phyloP scores from a whole-genome alignment of 345 rosid genomes.

The Cardamine chenopodiifolia region DNA sequence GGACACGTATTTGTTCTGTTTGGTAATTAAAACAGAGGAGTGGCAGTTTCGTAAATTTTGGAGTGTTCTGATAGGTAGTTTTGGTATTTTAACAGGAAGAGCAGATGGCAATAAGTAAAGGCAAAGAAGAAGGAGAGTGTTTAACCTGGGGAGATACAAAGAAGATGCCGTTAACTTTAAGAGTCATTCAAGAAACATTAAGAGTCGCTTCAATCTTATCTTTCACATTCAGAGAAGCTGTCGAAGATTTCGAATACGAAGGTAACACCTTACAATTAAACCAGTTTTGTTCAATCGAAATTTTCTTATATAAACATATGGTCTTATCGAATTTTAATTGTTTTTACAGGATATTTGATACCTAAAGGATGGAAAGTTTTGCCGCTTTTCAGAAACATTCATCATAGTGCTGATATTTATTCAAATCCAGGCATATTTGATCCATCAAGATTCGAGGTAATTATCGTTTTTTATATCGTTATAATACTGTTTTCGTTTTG shows the following conservation, averaged over 20 bases:
- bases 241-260: slow-evolving; percentile 81
- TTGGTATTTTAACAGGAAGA: slow-evolving; percentile 54
- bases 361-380: slow-evolving; percentile 97
- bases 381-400: slow-evolving; percentile 87
- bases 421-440: slow-evolving; percentile 71
- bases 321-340: neutral
- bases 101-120: slow-evolving; percentile 59
- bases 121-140: slow-evolving; percentile 48
- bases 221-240: slow-evolving; percentile 92
- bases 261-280: slow-evolving; percentile 51
- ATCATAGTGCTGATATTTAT: slow-evolving; percentile 74
- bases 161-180: slow-evolving; percentile 74
- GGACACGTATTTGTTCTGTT: slow-evolving; percentile 20
- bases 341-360: slow-evolving; percentile 67
- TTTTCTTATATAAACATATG: neutral
- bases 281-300: neutral
- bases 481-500: neutral
- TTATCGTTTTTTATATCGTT: neutral
- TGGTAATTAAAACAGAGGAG: slow-evolving; percentile 2
- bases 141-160: slow-evolving; percentile 70
- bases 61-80: neutral
- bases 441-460: slow-evolving; percentile 89
- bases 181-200: slow-evolving; percentile 85
- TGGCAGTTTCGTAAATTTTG: slow-evolving; percentile 32
- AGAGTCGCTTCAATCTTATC: slow-evolving; percentile 84